Conservation (phyloP, 805 yeast species). For the Priceomyces medius region DNA sequence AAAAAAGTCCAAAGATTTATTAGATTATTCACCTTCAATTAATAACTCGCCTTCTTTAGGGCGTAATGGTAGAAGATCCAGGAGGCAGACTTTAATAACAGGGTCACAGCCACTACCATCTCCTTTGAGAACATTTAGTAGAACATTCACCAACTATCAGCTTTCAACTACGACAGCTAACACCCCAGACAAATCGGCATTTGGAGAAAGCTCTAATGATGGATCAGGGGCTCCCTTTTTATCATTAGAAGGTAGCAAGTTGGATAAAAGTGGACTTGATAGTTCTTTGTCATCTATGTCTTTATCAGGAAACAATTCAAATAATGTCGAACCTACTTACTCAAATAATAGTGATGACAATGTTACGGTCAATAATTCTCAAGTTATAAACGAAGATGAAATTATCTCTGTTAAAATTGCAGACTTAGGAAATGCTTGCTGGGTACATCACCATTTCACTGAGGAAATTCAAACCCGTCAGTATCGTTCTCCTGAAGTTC, state of each 20-base stretch:
- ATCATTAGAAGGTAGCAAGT: conserved; percentile 10
- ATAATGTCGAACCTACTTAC: conserved; percentile 17
- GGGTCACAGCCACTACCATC: conserved; percentile 94
- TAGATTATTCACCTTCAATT: conserved; percentile 6
- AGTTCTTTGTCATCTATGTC: conserved; percentile 44
- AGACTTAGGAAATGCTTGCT: conserved; percentile 71
- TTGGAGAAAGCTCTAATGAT: conserved; percentile 9
- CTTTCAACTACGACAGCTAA: conserved; percentile 39
- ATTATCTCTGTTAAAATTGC: conserved; percentile 66
- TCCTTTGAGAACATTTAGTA: conserved; percentile 64
- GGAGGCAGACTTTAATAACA: conserved; percentile 75
- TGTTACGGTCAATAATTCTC: conserved; percentile 13
- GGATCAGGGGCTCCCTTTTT: conserved; percentile 16
- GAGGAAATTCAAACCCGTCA: conserved; percentile 70
- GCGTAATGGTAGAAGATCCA: conserved; percentile 50
- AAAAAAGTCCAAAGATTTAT: conserved; percentile 1
- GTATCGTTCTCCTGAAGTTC: conserved; percentile 63
- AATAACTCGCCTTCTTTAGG: conserved; percentile 38
- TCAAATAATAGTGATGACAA: conserved; percentile 15
- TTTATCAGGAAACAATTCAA: conserved; percentile 26
- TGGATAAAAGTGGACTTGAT: conserved; percentile 27
- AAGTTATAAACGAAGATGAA: conserved; percentile 43
- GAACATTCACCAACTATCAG: conserved; percentile 37
- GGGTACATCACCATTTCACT: conserved; percentile 61
- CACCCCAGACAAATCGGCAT: conserved; percentile 32